phyloP scores from a whole-genome alignment of 2,329 filamentous ascomycete genomes.

The Alternaria triticimaculans region DNA sequence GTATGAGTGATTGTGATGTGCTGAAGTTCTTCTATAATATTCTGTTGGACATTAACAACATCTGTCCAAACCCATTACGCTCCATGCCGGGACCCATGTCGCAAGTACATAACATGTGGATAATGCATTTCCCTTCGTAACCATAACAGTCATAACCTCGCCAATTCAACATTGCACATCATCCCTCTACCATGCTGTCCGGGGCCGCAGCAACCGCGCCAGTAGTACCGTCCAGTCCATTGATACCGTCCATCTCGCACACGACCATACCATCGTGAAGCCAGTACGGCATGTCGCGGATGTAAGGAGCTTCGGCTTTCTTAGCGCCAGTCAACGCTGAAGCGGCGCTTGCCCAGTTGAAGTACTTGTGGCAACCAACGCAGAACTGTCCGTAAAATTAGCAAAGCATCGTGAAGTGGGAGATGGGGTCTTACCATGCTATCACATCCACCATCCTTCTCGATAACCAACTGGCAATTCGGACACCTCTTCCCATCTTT shows the following conservation, averaged over 20 bases:
- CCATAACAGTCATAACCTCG: background rate
- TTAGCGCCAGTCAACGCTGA: conserved; percentile 27
- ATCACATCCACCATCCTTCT: conserved; percentile 39
- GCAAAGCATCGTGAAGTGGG: background rate
- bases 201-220: background rate
- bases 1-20: background rate
- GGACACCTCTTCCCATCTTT: conserved; percentile 38
- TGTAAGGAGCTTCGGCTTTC: conserved; percentile 13
- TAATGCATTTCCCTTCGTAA: background rate
- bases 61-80: background rate
- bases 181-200: background rate
- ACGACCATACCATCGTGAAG: background rate
- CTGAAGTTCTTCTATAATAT: background rate
- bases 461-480: conserved; percentile 39
- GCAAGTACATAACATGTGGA: background rate
- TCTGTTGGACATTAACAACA: background rate
- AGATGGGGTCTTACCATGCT: conserved; percentile 17
- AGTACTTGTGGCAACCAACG: conserved; percentile 29
- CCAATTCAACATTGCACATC: background rate
- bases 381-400: conserved; percentile 14
- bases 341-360: conserved; percentile 36
- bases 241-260: background rate
- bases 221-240: background rate
- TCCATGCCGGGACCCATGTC: background rate
- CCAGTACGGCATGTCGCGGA: background rate